Evolutionary conservation across 23 red algal genomes (phyloP), one percentile per base, ranked within the genome.

Genomic region (Gracilariopsis chorda): DNA sequence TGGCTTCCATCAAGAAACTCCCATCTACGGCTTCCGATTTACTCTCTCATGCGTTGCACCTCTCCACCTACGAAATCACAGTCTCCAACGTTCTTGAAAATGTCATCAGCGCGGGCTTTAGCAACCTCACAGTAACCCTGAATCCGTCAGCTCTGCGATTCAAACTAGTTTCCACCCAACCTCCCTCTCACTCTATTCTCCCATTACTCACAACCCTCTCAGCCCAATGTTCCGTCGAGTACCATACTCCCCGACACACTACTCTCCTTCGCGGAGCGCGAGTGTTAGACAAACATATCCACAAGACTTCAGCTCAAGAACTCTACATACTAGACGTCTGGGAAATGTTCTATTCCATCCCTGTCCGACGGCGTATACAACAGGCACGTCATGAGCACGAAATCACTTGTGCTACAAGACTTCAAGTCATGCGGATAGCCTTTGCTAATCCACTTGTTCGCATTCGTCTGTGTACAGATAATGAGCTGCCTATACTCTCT

Each of bases 321-420:
- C n/a, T n/a, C 11, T 65, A 41, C 44, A 28, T 68, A 23, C 62
- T 90, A 11, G 48, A 75, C 7, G 86, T 90, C 35, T 77, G 70
- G 67, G 73, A 91, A 36, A 58, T 82, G 53, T 91, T 91, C 42
- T 82, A 36, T 40, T 36, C 53, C 2, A 21, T 82, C 21, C 87
- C 88, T 11, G 75, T 80, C 10, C 53, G 88, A 23, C 85, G 85
- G 48, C 65, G 85, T 14, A 56, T 77, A 5, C 61, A 89, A 48
- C 40, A 65, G 21, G 46, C 30, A 2, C 65, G 85, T 10, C 64
- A 77, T 70, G 28, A 64, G 24, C 44, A 47, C 51, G 44, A 46
- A 36, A 20, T 77, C 37, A 48, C 47, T 12, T 45, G 44, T 48
- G 52, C 85, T n/a, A 62, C 72, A 4, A 23, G 70, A 20, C 19